These are phyloP conservation scores for Collybia sordida DNA, from an alignment of 768 basidiomycete species.

Conservation along the genomic window DNA sequence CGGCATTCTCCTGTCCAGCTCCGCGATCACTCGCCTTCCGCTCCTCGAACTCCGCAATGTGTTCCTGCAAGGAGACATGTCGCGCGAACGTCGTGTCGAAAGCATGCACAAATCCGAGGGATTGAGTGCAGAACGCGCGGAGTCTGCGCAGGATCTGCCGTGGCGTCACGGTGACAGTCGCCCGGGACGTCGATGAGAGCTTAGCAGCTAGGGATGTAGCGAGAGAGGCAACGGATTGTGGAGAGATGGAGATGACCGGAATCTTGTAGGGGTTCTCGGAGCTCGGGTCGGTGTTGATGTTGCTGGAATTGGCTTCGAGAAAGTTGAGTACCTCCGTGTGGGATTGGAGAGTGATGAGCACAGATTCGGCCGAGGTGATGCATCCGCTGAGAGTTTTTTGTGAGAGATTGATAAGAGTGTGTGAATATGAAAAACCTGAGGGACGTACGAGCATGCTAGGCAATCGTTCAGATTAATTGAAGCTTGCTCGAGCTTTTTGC, in stretches of 20 bases:
- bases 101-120: slow-evolving; percentile 76
- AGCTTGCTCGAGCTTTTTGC: slow-evolving; percentile 82
- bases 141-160: slow-evolving; percentile 69
- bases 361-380: slow-evolving; percentile 97
- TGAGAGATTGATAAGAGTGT: not conserved
- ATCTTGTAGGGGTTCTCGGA: slow-evolving; percentile 42
- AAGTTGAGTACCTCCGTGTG: slow-evolving; percentile 89
- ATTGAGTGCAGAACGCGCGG: slow-evolving; percentile 62
- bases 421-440: not conserved
- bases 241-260: slow-evolving; percentile 85
- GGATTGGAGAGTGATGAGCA: slow-evolving; percentile 94
- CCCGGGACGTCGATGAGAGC: slow-evolving; percentile 44
- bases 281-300: slow-evolving; percentile 1
- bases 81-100: slow-evolving; percentile 96
- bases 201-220: slow-evolving; percentile 64
- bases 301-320: slow-evolving; percentile 51
- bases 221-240: slow-evolving; percentile 83
- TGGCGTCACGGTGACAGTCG: slow-evolving; percentile 39
- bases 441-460: slow-evolving; percentile 89
- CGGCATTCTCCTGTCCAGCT: slow-evolving; percentile 8
- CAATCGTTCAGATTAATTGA: slow-evolving; percentile 98
- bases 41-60: slow-evolving; percentile 78
- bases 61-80: slow-evolving; percentile 81
- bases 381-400: slow-evolving; percentile 81
- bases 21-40: slow-evolving; percentile 40